Base-by-base conservation (phyloP, 2,329 filamentous ascomycete species). In the Pyricularia sp. region DNA sequence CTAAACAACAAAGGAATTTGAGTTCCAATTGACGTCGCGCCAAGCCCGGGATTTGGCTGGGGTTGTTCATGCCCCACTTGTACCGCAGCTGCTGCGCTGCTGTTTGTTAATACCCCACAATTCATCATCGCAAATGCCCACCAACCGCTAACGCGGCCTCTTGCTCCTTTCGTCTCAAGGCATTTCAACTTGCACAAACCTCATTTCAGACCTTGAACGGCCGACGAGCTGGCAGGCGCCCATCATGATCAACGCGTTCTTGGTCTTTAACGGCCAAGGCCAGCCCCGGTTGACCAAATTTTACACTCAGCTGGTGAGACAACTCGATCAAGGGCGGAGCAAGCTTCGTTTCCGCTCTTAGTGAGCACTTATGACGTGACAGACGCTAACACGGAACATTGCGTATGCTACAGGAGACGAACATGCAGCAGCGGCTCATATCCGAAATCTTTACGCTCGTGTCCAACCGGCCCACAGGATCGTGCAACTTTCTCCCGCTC, bases 241-340 rank as follows among this genome's bases (percentile, higher is more conserved):
- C 71, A 81, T 73, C 73, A 99, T 99, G 95, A 98, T 99, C 80
- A 99, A 97, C 84, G 95, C 96, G 36, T 94, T 99, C 71, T 85
- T 99, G 73, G 94, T 99, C 78, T 99, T 99, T 85, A 99, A 99
- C 77, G 97, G 97, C 83, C 93, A 94, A 75, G 95, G 95, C 72
- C 94, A 99, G 81, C 94, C 95, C 55, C 91, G 95, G 69, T 86
- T 99, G 78, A 98, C 94, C 75, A 98, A 98, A 77, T 99, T 99
- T 84, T 99, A 99, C 79, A 97, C 94, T 1, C 94, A 98, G 78
- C 88, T 99, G 73, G 94, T 97, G 80, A 70, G 81, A 75, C 4
- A 61, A 26, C 64, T 55, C 20, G 42, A n/a, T 55, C 42, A n/a
- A 7, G 42, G 42, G 42, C 42, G 20, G 42, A 55, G 42, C 42